Base-by-base conservation (phyloP, 2,329 filamentous ascomycete species). In the Elsinoe arachidis region DNA sequence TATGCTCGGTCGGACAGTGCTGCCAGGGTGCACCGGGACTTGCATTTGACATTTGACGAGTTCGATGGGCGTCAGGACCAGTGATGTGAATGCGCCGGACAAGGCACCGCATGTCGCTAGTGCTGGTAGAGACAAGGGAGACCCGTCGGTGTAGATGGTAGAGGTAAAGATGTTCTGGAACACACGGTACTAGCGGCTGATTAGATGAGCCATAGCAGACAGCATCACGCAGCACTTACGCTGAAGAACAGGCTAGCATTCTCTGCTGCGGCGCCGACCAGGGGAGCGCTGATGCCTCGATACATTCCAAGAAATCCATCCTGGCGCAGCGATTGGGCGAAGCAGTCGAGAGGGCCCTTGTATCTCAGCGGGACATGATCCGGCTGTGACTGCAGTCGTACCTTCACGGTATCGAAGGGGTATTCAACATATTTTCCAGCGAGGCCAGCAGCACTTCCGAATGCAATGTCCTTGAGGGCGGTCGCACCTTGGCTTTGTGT, bases 11-110 rank as follows among this genome's bases (percentile, higher is more conserved):
- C 79, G 73, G 68, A 71, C 68, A 1, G 68, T 63, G 11, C 61
- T 58, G 10, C 67, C 59, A 15, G 33, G 15, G 43, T 69, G 67
- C 47, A 66, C 43, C 12, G 63, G 56, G 0, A 92, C 91, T 71
- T 99, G 93, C 75, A 99, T 95, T 73, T 93, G 95, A 80, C 93
- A 99, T 74, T 99, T 99, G 69, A 99, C 88, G 55, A 99, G 82
- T 74, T 99, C 93, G 63, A 99, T 90, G 0, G 93, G 93, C 0
- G 93, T 99, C 61, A 99, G 82, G 33, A 96, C 83, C 49, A 96
- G 79, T 0, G 90, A 96, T 0, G 93, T 95, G 66, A 96, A 87
- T 38, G 88, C 87, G 34, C 93, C 93, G 1, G 91, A 87, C 58
- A 89, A 86, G 51, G 88, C 92, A 47, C 93, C 93, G 15, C 90